Conservation (phyloP, 768 basidiomycete genomes). For the Lentinula lateritia region DNA sequence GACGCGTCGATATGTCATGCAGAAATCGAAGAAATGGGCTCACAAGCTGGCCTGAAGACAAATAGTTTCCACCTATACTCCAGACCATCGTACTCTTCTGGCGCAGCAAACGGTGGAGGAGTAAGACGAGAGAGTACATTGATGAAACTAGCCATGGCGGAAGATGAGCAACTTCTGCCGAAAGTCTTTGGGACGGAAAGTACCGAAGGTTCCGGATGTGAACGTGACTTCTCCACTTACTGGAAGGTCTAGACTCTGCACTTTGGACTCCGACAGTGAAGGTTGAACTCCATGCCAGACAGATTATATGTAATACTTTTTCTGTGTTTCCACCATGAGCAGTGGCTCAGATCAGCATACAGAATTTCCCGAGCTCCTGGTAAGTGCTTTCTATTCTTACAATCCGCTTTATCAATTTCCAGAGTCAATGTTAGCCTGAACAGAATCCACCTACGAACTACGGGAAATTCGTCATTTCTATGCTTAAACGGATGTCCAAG, state of each 20-base stretch:
- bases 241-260: not conserved
- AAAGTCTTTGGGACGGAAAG: not conserved
- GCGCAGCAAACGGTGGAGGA: slow-evolving; percentile 50
- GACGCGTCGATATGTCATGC: slow-evolving; percentile 1
- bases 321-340: slow-evolving; percentile 1
- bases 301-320: not conserved
- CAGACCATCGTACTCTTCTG: slow-evolving; percentile 64
- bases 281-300: not conserved
- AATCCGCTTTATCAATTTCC: not conserved
- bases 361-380: not conserved
- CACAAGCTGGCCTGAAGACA: slow-evolving; percentile 77
- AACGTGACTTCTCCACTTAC: not conserved
- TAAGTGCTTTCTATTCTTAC: not conserved
- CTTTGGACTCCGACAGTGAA: not conserved
- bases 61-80: slow-evolving; percentile 72
- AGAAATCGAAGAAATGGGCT: slow-evolving; percentile 14
- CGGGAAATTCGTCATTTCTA: slow-evolving; percentile 49
- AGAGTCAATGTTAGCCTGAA: slow-evolving; percentile 1
- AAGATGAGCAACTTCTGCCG: not conserved
- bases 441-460: slow-evolving; percentile 53
- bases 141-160: slow-evolving; percentile 21
- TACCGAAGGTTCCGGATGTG: not conserved
- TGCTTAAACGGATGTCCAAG: slow-evolving; percentile 47
- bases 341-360: not conserved
- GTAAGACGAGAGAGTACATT: slow-evolving; percentile 38